phyloP scores from a whole-genome alignment of 1,284 basidiomycete genomes.

The Puccinia coronata region DNA sequence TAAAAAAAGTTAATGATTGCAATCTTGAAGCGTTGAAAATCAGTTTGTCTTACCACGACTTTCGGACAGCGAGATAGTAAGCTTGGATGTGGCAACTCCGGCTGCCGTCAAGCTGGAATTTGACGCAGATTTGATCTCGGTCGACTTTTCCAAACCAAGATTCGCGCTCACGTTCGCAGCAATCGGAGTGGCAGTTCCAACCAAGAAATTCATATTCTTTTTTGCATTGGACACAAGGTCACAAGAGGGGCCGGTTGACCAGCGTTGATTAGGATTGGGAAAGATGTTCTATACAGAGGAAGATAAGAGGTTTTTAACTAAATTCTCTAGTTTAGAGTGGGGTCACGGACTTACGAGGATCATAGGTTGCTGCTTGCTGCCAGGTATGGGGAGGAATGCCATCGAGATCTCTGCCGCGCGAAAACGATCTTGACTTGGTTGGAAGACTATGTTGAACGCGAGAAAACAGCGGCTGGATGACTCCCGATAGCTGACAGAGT shows the following conservation, averaged over 20 bases:
- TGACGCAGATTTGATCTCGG: constrained; percentile 27
- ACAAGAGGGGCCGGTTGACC: constrained; percentile 35
- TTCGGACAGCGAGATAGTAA: constrained; percentile 17
- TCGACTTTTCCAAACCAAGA: constrained; percentile 21
- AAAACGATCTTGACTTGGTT: constrained; percentile 31
- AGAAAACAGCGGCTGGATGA: constrained; percentile 26
- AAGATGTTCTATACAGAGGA: constrained; percentile 6
- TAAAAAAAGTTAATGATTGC: background rate
- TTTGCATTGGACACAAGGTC: constrained; percentile 25
- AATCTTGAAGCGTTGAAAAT: background rate
- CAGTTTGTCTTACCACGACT: constrained; percentile 12
- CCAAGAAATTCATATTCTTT: constrained; percentile 14
- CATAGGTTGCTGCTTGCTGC: background rate
- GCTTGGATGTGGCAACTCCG: constrained; percentile 34
- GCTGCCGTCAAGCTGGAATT: constrained; percentile 25
- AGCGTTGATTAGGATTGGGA: constrained; percentile 30
- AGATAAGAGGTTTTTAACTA: background rate
- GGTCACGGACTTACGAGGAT: constrained; percentile 6
- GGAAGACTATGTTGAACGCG: constrained; percentile 33
- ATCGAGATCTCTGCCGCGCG: constrained; percentile 28
- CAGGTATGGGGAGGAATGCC: constrained; percentile 5
- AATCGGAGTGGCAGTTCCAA: background rate
- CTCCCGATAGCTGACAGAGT: constrained; percentile 29
- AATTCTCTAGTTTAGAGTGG: background rate
- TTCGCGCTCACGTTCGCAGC: background rate